phyloP scores from a whole-genome alignment of 208 protist genomes.

The Novymonas esmeraldas region DNA sequence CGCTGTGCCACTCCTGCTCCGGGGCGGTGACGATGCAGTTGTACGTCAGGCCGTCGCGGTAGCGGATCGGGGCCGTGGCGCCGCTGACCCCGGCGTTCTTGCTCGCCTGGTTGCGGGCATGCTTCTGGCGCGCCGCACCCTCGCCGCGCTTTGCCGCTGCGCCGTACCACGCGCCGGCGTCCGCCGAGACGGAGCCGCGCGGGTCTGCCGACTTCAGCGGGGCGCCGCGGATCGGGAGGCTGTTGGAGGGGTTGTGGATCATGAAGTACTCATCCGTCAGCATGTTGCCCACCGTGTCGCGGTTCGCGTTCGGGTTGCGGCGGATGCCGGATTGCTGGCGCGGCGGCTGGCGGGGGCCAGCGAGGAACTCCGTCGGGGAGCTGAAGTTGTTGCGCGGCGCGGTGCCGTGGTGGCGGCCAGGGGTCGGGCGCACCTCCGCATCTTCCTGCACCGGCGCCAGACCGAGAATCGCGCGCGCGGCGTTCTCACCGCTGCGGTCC shows the following conservation, averaged over 20 bases:
- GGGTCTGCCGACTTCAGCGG: background rate
- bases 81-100: background rate
- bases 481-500: slow-evolving; percentile 39
- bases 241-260: slow-evolving; percentile 14
- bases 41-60: slow-evolving; percentile 28
- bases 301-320: slow-evolving; percentile 57
- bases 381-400: slow-evolving; percentile 34
- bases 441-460: slow-evolving; percentile 9
- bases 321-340: slow-evolving; percentile 60
- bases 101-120: slow-evolving; percentile 6
- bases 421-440: slow-evolving; percentile 19
- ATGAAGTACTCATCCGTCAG: slow-evolving; percentile 79
- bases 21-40: slow-evolving; percentile 43
- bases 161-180: slow-evolving; percentile 10
- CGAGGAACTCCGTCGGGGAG: slow-evolving; percentile 64
- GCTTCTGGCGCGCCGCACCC: slow-evolving; percentile 6
- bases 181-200: background rate
- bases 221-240: background rate
- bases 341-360: slow-evolving; percentile 67
- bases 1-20: slow-evolving; percentile 41
- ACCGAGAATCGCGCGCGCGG: slow-evolving; percentile 33
- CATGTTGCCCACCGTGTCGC: slow-evolving; percentile 59
- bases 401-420: slow-evolving; percentile 28
- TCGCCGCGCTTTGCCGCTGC: slow-evolving; percentile 20
- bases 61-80: background rate